phyloP scores from a whole-genome alignment of 768 basidiomycete genomes.

The Trametes gibbosa region DNA sequence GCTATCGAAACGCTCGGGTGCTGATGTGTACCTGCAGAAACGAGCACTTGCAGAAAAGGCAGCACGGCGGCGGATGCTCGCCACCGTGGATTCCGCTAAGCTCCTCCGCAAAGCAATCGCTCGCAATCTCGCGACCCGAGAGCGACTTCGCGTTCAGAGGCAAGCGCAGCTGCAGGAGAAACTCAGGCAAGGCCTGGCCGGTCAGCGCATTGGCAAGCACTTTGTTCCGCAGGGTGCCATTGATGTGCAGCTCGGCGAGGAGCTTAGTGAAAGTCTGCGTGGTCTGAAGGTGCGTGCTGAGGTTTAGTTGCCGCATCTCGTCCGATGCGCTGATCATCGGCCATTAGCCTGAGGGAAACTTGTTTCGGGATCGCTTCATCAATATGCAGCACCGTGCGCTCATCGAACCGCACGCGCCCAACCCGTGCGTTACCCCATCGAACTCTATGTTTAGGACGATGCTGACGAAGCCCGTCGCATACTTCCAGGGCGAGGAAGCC shows the following conservation, averaged over 20 bases:
- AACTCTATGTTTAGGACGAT: no score
- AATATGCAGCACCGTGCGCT: conserved; percentile 87
- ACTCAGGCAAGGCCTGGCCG: conserved; percentile 60
- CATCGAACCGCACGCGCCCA: conserved; percentile 80
- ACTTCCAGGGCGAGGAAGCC: conserved; percentile 48
- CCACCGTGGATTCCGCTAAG: conserved; percentile 56
- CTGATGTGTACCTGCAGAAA: conserved; percentile 43
- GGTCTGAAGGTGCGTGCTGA: conserved; percentile 66
- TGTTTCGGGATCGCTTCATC: conserved; percentile 85
- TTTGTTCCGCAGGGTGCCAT: conserved; percentile 64
- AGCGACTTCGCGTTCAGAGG: conserved; percentile 36
- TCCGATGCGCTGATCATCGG: background rate
- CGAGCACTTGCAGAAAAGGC: conserved; percentile 57
- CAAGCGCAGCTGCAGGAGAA: conserved; percentile 46
- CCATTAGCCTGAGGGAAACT: conserved; percentile 86
- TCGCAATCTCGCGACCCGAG: conserved; percentile 38
- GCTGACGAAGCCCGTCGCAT: conserved; percentile 3
- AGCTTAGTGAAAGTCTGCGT: conserved; percentile 80
- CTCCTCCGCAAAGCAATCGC: conserved; percentile 45
- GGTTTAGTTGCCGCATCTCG: background rate
- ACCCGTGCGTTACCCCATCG: conserved; percentile 50
- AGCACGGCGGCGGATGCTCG: conserved; percentile 57
- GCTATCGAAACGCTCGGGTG: background rate
- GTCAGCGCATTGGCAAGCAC: conserved; percentile 78
- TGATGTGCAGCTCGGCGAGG: conserved; percentile 89